Percentiles rank a stretch among this genome's conserved stretches.
Evolutionary conservation across 257 asterid genomes (phyloP).

Genomic region (Rauvolfia tetraphylla): DNA sequence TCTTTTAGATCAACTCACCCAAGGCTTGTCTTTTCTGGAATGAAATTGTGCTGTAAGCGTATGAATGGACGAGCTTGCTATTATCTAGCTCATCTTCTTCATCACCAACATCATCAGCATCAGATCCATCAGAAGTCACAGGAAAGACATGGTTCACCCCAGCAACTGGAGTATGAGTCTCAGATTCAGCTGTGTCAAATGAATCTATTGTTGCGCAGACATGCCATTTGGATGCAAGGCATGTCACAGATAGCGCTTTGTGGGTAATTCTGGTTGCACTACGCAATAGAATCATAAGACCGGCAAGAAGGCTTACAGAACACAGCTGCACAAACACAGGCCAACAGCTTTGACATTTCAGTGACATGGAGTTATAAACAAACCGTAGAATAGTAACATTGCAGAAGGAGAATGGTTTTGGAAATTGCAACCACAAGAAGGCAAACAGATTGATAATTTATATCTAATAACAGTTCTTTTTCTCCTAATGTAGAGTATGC

Average conservation of each 20-base stretch:
- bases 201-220: constrained; percentile 82
- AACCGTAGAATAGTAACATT: not conserved
- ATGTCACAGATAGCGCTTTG: constrained; percentile 77
- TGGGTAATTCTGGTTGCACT: constrained; percentile 92
- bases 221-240: constrained; percentile 99
- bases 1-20: constrained; percentile 35
- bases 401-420: no score
- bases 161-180: constrained; percentile 49
- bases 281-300: constrained; percentile 63
- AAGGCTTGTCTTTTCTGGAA: constrained; percentile 92
- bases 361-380: not conserved
- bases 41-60: constrained; percentile 67
- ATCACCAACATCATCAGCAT: constrained; percentile 73
- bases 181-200: constrained; percentile 50
- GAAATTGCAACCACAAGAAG: not conserved
- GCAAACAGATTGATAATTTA: not conserved
- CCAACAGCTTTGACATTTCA: not conserved
- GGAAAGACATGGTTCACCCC: constrained; percentile 27
- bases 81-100: constrained; percentile 93
- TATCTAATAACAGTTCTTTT: not conserved
- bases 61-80: constrained; percentile 53
- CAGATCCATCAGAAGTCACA: constrained; percentile 33
- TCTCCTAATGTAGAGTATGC: not conserved
- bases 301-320: constrained; percentile 80
- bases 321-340: constrained; percentile 52